Evolutionary conservation across 345 rosid species (phyloP), one percentile per base, ranked within the genome.

Genomic region (Populus deltoides): DNA sequence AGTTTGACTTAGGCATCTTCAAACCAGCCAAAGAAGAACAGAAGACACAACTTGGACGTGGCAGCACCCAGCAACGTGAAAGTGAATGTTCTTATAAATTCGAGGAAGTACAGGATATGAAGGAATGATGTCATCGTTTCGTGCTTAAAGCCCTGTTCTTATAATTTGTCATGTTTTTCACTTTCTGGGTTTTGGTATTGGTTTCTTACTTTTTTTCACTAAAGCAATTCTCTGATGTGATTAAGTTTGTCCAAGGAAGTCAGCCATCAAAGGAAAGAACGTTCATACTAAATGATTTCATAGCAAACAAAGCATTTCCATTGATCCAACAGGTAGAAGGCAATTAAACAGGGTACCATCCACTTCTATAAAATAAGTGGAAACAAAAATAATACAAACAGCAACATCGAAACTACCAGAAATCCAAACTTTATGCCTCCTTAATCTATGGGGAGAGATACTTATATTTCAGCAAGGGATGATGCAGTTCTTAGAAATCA

Each of bases 91-190:
- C 41, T 71, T 59, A 59, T 38, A 59, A 66, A 62, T 70, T 20
- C 57, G 78, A 66, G 1, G 72, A 55, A 74, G 29, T 86, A 24
- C 51, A 39, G 33, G 62, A 75, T 59, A 45, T 22, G 22, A 72
- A 72, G n/a, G 63, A 78, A 53, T 62, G 57, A 13, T 80, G 71
- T 69, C 81, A 24, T 24, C 29, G 65, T 59, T 59, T 59, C 13
- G 6, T 59, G 29, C 29, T 9, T 59, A 4, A 24, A 10, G 24
- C 65, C 29, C 1, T 59, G 27, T 59, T 11, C 63, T 59, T n/a
- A 24, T 59, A n/a, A 8, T 9, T 12, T 59, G 63, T 25, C 3
- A 0, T 10, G 9, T 59, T 59, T n/a, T 59, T 24, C 27, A 59
- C 29, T 59, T 10, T 24, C 13, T 11, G 65, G n/a, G 65, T 59